phyloP scores from a whole-genome alignment of 345 rosid genomes.

The Salix koriyanagi region DNA sequence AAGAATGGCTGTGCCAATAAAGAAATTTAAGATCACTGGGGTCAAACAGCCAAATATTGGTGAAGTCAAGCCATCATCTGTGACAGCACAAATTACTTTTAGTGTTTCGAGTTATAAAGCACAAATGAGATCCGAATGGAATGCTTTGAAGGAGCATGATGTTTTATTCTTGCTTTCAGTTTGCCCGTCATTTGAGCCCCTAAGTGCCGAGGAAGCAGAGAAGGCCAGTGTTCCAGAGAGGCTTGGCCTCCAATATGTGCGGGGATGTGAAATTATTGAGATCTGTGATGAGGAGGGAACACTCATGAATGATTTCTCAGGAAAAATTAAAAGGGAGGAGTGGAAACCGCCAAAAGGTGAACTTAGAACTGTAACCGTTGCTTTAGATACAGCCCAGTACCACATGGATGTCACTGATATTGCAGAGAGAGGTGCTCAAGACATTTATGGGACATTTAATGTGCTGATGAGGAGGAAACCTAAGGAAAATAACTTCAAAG shows the following conservation, averaged over 20 bases:
- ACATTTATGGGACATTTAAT: slow-evolving; percentile 86
- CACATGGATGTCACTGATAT: slow-evolving; percentile 92
- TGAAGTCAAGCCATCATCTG: slow-evolving; percentile 94
- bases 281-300: slow-evolving; percentile 88
- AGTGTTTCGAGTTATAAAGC: slow-evolving; percentile 87
- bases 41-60: slow-evolving; percentile 97
- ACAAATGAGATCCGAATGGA: slow-evolving; percentile 91
- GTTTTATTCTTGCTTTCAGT: slow-evolving; percentile 86
- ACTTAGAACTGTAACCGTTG: slow-evolving; percentile 81
- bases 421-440: slow-evolving; percentile 90
- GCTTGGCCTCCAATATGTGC: slow-evolving; percentile 90
- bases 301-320: slow-evolving; percentile 95
- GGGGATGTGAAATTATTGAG: slow-evolving; percentile 94
- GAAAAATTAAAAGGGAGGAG: slow-evolving; percentile 87
- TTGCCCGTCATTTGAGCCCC: slow-evolving; percentile 88
- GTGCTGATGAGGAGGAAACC: slow-evolving; percentile 97
- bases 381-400: slow-evolving; percentile 94
- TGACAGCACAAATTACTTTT: slow-evolving; percentile 74
- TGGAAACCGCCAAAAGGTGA: slow-evolving; percentile 99
- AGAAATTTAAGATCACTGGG: slow-evolving; percentile 63
- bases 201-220: slow-evolving; percentile 89
- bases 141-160: slow-evolving; percentile 97
- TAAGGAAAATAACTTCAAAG: slow-evolving; percentile 97
- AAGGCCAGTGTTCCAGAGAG: slow-evolving; percentile 87
- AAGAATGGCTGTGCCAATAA: slow-evolving; percentile 93